Percentiles rank a stretch among this genome's conserved stretches.
phyloP scores from a whole-genome alignment of 345 rosid genomes.

The Eucalyptus erythrocorys region DNA sequence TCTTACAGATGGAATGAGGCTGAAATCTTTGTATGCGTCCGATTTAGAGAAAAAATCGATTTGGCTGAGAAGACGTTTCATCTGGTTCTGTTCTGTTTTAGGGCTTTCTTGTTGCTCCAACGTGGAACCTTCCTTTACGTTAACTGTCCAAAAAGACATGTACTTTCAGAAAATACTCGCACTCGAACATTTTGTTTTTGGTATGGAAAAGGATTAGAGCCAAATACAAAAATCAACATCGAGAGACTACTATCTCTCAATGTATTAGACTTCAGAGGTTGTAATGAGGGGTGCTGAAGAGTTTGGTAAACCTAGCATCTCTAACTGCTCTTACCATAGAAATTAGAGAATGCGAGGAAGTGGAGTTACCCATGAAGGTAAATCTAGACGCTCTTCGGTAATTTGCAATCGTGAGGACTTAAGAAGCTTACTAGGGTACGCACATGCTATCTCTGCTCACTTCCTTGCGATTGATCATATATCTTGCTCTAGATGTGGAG shows the following conservation, averaged over 20 bases:
- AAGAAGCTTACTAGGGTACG: too few relatives aligned
- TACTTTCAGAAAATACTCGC: not conserved
- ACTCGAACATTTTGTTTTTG: not conserved
- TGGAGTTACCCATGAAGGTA: too few relatives aligned
- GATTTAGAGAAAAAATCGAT: not conserved
- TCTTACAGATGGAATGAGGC: not conserved
- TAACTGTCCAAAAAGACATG: too few relatives aligned
- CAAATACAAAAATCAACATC: not conserved
- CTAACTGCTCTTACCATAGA: too few relatives aligned
- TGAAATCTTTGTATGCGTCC: not conserved
- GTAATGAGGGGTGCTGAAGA: accelerated
- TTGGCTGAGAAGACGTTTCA: not conserved
- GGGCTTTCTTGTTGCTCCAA: not conserved
- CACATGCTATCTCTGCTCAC: accelerated
- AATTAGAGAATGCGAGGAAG: too few relatives aligned
- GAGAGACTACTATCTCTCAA: accelerated
- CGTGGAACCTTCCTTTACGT: not conserved
- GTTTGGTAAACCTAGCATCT: too few relatives aligned
- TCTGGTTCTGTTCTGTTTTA: not conserved
- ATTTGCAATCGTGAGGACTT: too few relatives aligned
- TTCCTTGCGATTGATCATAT: too few relatives aligned
- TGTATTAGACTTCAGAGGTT: too few relatives aligned
- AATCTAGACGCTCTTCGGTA: too few relatives aligned
- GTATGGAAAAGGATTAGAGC: not conserved
- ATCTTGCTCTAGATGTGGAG: too few relatives aligned